Percentiles rank a stretch among this genome's conserved stretches.
phyloP scores from a whole-genome alignment of 768 basidiomycete genomes.

The Pholiota conissans region DNA sequence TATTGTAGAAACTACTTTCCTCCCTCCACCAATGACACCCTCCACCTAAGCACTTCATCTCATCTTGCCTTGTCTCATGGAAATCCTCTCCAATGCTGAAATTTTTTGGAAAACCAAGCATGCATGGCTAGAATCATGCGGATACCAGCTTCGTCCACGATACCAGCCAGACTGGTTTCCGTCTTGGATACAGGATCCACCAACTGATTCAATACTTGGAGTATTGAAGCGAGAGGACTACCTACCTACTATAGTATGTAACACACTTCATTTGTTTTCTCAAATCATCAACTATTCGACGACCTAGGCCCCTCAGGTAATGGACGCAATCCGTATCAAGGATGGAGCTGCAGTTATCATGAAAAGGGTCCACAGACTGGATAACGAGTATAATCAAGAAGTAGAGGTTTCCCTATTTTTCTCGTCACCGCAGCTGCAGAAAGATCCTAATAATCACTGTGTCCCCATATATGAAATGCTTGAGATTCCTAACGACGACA shows the following conservation, averaged over 20 bases:
- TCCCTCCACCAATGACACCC: no score
- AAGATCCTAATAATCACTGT: constrained; percentile 14
- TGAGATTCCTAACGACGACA: neutral
- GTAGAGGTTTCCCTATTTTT: constrained; percentile 9
- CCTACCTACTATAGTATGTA: neutral
- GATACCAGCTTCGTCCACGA: constrained; percentile 18
- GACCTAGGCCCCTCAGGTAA: constrained; percentile 9
- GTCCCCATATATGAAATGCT: no score
- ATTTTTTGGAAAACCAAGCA: neutral
- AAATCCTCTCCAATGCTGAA: no score
- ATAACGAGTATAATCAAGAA: constrained; percentile 4
- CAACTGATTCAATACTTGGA: neutral
- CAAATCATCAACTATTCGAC: no score
- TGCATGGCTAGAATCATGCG: constrained; percentile 2
- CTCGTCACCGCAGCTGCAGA: constrained; percentile 4
- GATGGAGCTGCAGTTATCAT: constrained; percentile 17
- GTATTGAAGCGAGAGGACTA: neutral
- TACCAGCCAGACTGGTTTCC: constrained; percentile 19
- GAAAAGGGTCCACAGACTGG: constrained; percentile 9
- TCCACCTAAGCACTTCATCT: no score
- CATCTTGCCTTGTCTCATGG: no score
- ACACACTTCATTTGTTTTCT: neutral
- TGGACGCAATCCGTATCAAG: constrained; percentile 16
- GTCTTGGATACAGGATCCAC: constrained; percentile 14
- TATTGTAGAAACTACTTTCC: no score